These are phyloP conservation scores for Coemansia sp. DNA, from an alignment of 192 early-diverging fungal genomes.

Conservation along the genomic window DNA sequence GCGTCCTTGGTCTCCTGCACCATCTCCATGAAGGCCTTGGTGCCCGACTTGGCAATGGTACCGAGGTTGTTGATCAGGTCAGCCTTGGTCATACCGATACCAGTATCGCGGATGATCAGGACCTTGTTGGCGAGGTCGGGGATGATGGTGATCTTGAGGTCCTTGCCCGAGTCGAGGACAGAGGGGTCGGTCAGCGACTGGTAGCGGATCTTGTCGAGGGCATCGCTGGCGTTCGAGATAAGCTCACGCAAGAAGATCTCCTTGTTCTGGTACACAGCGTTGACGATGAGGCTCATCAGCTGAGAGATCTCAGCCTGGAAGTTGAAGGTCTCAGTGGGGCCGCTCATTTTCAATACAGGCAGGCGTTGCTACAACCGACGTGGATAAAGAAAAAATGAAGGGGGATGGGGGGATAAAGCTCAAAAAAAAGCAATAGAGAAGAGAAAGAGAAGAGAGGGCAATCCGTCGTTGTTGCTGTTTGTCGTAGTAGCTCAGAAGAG, in stretches of 20 bases:
- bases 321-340: conserved; percentile 71
- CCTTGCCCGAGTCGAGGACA: conserved; percentile 88
- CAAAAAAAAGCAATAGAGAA: conserved; percentile 5
- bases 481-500: background rate
- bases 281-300: conserved; percentile 99
- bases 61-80: conserved; percentile 76
- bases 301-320: conserved; percentile 99
- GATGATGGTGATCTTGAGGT: conserved; percentile 91
- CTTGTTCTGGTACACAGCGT: conserved; percentile 99
- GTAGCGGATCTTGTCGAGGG: conserved; percentile 98
- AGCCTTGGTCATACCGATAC: conserved; percentile 77
- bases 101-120: conserved; percentile 83
- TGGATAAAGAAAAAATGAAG: conserved; percentile 4
- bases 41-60: conserved; percentile 99
- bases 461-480: background rate
- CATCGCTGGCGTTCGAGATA: conserved; percentile 92
- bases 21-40: conserved; percentile 99
- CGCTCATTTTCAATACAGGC: conserved; percentile 37
- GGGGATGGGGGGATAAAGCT: background rate
- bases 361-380: conserved; percentile 6
- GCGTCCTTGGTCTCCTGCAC: conserved; percentile 93
- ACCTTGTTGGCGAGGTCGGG: conserved; percentile 87
- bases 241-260: conserved; percentile 99
- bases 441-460: conserved; percentile 4
- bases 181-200: conserved; percentile 84